Conservation (phyloP, 2,329 filamentous ascomycete species). For the Penicillium glabrum region DNA sequence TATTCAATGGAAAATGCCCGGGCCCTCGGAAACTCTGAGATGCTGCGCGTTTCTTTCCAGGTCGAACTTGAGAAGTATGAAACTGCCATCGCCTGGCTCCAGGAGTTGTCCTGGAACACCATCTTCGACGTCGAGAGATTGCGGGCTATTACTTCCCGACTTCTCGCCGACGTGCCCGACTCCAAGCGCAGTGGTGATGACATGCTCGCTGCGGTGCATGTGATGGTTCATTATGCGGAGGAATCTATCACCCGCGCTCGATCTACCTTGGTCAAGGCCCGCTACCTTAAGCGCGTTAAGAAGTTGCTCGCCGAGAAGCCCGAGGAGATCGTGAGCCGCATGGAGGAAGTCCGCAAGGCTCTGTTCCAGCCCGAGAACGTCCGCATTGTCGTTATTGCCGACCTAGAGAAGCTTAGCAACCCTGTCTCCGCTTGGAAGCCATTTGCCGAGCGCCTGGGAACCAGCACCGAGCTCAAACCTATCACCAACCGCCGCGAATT, state of each 20-base stretch:
- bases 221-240: slow-evolving; percentile 76
- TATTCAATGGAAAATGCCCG: slow-evolving; percentile 72
- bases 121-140: slow-evolving; percentile 76
- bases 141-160: slow-evolving; percentile 68
- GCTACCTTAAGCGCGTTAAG: slow-evolving; percentile 83
- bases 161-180: slow-evolving; percentile 88
- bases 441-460: slow-evolving; percentile 56
- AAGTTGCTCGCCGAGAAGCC: slow-evolving; percentile 77
- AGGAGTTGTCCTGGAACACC: slow-evolving; percentile 81
- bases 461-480: slow-evolving; percentile 60
- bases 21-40: slow-evolving; percentile 74
- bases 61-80: slow-evolving; percentile 86
- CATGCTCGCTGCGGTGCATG: slow-evolving; percentile 63
- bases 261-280: slow-evolving; percentile 78
- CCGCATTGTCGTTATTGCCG: slow-evolving; percentile 78
- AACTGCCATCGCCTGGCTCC: slow-evolving; percentile 78
- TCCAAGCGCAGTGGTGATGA: slow-evolving; percentile 76
- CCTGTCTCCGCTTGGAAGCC: slow-evolving; percentile 78
- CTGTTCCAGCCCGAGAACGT: slow-evolving; percentile 85
- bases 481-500: slow-evolving; percentile 69
- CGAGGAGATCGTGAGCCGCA: slow-evolving; percentile 70
- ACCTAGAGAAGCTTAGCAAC: slow-evolving; percentile 70
- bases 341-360: slow-evolving; percentile 71
- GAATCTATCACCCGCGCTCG: slow-evolving; percentile 75
- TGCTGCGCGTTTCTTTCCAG: slow-evolving; percentile 77